Conservation (phyloP, 257 asterid genomes). For the Mitragyna speciosa region DNA sequence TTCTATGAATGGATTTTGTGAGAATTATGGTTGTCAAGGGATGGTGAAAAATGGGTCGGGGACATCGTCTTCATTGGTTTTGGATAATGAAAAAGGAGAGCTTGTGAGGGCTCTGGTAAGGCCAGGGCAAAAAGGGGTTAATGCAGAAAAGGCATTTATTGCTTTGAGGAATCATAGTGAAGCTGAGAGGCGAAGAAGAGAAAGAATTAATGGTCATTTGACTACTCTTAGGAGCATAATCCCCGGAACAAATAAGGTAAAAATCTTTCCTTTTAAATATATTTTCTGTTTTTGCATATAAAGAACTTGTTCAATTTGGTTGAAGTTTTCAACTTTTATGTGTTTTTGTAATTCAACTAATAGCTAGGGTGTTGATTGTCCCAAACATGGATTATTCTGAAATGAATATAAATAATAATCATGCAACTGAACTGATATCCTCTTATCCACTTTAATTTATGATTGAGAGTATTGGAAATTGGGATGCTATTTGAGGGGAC, state of each 20-base stretch:
- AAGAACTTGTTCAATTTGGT: not conserved
- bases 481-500: not conserved
- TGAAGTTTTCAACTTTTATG: not conserved
- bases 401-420: not conserved
- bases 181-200: conserved; percentile 80
- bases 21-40: conserved; percentile 41
- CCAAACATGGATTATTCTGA: not conserved
- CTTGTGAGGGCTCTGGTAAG: conserved; percentile 52
- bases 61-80: conserved; percentile 44
- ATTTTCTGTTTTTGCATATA: not conserved
- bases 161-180: conserved; percentile 85
- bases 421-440: not conserved
- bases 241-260: conserved; percentile 76
- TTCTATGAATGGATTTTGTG: conserved; percentile 39
- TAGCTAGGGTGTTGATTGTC: not conserved
- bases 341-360: not conserved
- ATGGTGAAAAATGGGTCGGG: conserved; percentile 39
- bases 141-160: conserved; percentile 65
- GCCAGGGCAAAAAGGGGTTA: conserved; percentile 47
- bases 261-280: not conserved
- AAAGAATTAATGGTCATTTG: conserved; percentile 74
- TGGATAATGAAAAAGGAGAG: conserved; percentile 64
- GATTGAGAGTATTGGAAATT: not conserved
- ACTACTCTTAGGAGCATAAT: conserved; percentile 63
- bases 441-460: not conserved